Conservation (phyloP, 306 rosid species). For the Inga leiocalycina region DNA sequence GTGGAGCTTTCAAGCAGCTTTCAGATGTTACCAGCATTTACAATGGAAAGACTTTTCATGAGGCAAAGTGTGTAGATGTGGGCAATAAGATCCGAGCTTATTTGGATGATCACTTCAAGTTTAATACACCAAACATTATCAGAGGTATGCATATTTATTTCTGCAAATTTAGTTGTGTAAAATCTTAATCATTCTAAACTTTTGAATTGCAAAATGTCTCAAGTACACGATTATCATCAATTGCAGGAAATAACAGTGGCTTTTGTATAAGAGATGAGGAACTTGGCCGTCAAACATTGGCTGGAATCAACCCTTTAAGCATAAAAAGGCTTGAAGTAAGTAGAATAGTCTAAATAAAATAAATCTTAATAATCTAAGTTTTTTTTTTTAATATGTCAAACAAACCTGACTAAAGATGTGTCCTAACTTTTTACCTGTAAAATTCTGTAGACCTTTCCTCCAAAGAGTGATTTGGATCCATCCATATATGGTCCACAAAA, state of each 20-base stretch:
- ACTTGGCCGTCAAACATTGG: constrained; percentile 47
- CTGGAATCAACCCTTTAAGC: constrained; percentile 48
- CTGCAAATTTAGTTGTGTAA: background rate
- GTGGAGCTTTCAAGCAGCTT: constrained; percentile 33
- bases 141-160: background rate
- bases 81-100: constrained; percentile 21
- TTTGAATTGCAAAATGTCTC: background rate
- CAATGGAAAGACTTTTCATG: background rate
- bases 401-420: background rate
- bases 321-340: constrained; percentile 43
- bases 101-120: constrained; percentile 37
- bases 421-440: background rate
- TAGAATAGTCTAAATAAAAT: background rate
- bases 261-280: constrained; percentile 39
- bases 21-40: constrained; percentile 39
- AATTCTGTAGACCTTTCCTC: constrained; percentile 43
- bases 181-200: background rate
- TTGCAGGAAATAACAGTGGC: constrained; percentile 27
- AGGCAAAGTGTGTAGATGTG: background rate
- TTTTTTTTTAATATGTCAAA: background rate
- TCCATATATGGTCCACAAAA: constrained; percentile 42
- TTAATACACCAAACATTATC: constrained; percentile 29
- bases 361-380: background rate
- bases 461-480: constrained; percentile 41
- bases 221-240: background rate